Conservation (phyloP, 129 eudicot genomes). For the Lactuca sativa region DNA sequence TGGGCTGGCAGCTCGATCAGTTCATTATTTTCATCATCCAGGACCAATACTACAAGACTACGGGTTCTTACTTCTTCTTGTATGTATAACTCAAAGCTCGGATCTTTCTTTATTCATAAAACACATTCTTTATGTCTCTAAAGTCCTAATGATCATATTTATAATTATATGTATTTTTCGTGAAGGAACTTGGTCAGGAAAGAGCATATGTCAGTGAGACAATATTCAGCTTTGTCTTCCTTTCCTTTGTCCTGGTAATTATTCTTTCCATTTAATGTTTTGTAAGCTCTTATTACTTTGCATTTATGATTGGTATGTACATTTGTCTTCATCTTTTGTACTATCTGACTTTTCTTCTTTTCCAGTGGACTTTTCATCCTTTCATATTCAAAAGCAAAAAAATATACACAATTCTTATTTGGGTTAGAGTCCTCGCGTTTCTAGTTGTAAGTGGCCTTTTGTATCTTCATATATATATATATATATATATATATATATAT, state of each 20-base stretch:
- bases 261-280: background rate
- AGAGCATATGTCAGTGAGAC: conserved; percentile 92
- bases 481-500: too few species aligned
- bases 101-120: background rate
- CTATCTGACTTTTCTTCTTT: conserved; percentile 32
- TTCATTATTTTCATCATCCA: conserved; percentile 94
- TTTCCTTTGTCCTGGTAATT: conserved; percentile 79
- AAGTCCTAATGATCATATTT: conserved; percentile 11
- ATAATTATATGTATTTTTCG: conserved; percentile 11
- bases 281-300: background rate
- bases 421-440: conserved; percentile 98
- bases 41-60: conserved; percentile 87
- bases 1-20: conserved; percentile 91
- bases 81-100: conserved; percentile 23
- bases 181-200: conserved; percentile 95
- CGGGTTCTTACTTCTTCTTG: conserved; percentile 93
- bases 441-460: conserved; percentile 68
- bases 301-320: conserved; percentile 35
- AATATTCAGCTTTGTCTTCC: conserved; percentile 67
- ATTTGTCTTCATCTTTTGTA: conserved; percentile 28
- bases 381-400: conserved; percentile 89
- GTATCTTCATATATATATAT: conserved; percentile 12
- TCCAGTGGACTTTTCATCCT: conserved; percentile 99
- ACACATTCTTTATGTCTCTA: conserved; percentile 4
- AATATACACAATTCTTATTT: conserved; percentile 89